phyloP scores from a whole-genome alignment of 2,329 filamentous ascomycete species.

The Epicoccum sorghinum region DNA sequence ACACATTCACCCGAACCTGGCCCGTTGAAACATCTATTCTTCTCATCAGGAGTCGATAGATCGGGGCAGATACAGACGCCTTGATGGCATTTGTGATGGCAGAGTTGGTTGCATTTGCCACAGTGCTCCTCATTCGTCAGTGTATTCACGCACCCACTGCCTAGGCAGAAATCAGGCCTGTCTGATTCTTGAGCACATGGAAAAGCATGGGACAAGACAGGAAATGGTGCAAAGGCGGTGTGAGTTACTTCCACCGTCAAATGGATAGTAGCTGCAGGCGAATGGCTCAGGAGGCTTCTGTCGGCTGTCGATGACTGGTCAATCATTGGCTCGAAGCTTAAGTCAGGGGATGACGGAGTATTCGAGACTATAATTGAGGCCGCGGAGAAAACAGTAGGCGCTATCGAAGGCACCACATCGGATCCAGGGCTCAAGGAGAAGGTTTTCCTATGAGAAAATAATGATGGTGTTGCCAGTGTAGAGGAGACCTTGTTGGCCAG shows the following conservation, averaged over 20 bases:
- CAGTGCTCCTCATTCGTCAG: slow-evolving; percentile 1
- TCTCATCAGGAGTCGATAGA: neutral
- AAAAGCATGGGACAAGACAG: neutral
- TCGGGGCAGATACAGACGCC: slow-evolving; percentile 2
- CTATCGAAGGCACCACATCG: neutral
- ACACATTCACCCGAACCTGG: neutral
- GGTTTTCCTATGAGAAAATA: too few relatives aligned
- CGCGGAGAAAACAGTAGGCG: neutral
- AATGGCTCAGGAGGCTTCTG: neutral
- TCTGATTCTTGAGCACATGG: neutral
- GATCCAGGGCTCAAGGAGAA: neutral
- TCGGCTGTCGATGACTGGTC: neutral
- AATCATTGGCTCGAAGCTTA: neutral
- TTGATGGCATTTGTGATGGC: neutral
- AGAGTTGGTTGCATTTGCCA: slow-evolving; percentile 7
- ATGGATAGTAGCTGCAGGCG: neutral
- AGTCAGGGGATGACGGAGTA: neutral
- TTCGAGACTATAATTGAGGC: neutral
- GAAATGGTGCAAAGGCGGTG: neutral
- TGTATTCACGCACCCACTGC: slow-evolving; percentile 4
- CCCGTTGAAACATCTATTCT: neutral
- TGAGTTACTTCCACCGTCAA: neutral
- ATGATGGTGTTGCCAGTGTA: too few relatives aligned
- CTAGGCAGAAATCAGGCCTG: slow-evolving; percentile 3
- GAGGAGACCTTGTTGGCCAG: too few relatives aligned